phyloP scores from a whole-genome alignment of 306 rosid species.

The Castanospermum australe region DNA sequence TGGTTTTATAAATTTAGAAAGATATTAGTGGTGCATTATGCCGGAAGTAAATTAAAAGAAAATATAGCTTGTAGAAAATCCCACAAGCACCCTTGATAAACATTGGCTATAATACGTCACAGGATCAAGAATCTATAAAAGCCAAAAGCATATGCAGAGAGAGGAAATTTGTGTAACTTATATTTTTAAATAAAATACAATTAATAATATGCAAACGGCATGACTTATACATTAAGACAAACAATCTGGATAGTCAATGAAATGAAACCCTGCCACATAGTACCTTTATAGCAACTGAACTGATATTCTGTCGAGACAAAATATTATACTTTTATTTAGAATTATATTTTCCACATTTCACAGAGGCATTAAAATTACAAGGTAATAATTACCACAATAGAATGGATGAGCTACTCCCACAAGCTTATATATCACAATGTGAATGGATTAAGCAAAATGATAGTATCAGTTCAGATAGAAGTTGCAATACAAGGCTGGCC shows the following conservation, averaged over 20 bases:
- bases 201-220: background rate
- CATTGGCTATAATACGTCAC: background rate
- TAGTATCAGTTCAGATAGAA: background rate
- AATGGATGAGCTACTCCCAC: background rate
- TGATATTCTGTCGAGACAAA: background rate
- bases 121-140: slow-evolving; percentile 19
- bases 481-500: slow-evolving; percentile 1
- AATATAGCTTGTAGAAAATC: slow-evolving; percentile 17
- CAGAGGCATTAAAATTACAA: slow-evolving; percentile 3
- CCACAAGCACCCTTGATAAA: background rate
- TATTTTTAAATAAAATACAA: background rate
- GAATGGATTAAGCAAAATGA: background rate
- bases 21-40: background rate
- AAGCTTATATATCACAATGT: background rate
- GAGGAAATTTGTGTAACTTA: background rate
- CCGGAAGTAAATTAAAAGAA: slow-evolving; percentile 18
- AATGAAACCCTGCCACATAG: background rate
- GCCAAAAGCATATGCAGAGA: slow-evolving; percentile 8
- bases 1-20: background rate
- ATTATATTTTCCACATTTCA: slow-evolving; percentile 3
- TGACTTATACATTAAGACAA: background rate
- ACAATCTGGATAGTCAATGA: background rate
- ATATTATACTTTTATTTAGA: background rate
- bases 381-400: background rate
- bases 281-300: background rate